Base-by-base conservation (phyloP, 257 asterid genomes). In the Pogostemon cablin region DNA sequence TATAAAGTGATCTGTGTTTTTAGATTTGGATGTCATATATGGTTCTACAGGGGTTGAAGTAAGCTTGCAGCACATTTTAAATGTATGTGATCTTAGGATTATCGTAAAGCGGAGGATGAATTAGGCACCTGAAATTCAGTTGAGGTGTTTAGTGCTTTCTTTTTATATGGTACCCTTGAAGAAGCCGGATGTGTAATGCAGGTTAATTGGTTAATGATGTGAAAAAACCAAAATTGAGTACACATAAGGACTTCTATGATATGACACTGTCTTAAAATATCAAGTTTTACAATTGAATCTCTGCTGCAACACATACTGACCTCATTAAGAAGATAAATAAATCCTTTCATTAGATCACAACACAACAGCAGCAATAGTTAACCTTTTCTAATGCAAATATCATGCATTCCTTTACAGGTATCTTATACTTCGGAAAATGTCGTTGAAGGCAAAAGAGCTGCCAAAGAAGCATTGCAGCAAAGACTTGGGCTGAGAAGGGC, bases 401-500 rank as follows among this genome's bases (percentile, higher is more conserved):
- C 49, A 61, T 42, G 55, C 75, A 25, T 79, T 63, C 72, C 64
- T 73, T 71, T 62, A 68, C 93, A 95, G 99, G 70, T 88, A 20
- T 58, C 90, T 34, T 95, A 88, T 78, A 86, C 98, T 69, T 85
- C 93, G 47, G 98, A 95, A 80, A 91, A 95, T 73, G 98, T 88
- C 37, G 86, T 87, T 61, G 96, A 95, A 88, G 99, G 99, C 76
- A 95, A 95, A 83, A 59, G 78, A 81, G 95, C 96, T 62, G 98
- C 98, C 44, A 95, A 95, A 81, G 95, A 90, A 80, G 96, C 91
- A 76, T 85, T 95, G 87, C 98, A 91, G 87, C 85, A 81, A 78
- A 84, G 69, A 65, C 93, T 95, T 75, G 96, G 98, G 67, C 69
- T 91, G 75, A 86, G 77, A 80, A 82, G 43, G 82, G 89, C 88